Evolutionary conservation across 345 rosid species (phyloP).

Genomic region (Erucastrum elatum): DNA sequence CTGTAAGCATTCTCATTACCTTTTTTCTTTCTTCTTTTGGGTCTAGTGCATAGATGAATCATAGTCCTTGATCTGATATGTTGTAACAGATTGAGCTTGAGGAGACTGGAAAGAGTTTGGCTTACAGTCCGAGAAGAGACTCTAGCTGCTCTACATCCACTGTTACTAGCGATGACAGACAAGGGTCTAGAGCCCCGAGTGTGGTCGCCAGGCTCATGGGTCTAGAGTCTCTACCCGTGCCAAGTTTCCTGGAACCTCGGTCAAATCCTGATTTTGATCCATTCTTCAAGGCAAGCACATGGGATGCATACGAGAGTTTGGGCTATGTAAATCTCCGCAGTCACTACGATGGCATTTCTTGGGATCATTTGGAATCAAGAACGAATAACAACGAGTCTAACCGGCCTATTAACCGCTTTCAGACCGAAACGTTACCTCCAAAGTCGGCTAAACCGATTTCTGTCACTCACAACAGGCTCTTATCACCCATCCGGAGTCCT

Average conservation of each 20-base stretch:
- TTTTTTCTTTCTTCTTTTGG: too few species aligned
- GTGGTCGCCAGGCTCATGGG: conserved; percentile 98
- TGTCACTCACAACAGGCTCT: conserved; percentile 57
- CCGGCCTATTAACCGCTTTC: conserved; percentile 72
- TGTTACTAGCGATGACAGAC: conserved; percentile 64
- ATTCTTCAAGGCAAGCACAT: conserved; percentile 41
- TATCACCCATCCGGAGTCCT: conserved; percentile 53
- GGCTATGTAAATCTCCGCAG: conserved; percentile 38
- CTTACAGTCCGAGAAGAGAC: conserved; percentile 53
- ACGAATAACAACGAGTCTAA: conserved; percentile 27
- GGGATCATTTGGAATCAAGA: conserved; percentile 39
- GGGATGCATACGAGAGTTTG: conserved; percentile 45
- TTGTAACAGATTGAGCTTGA: conserved; percentile 25
- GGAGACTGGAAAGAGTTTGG: conserved; percentile 38
- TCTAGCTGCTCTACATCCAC: conserved; percentile 61
- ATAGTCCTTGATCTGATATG: neutral
- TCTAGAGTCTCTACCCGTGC: conserved; percentile 70
- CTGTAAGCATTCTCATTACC: conserved; percentile 39
- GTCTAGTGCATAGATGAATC: neutral
- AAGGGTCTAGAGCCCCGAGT: conserved; percentile 65
- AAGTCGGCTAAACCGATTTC: conserved; percentile 74
- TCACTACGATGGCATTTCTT: conserved; percentile 34
- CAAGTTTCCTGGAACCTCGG: conserved; percentile 44
- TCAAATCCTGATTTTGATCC: conserved; percentile 25
- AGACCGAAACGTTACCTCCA: conserved; percentile 75